Evolutionary conservation across 2,329 filamentous ascomycete genomes (phyloP).

Genomic region (Fusarium mexicanum): DNA sequence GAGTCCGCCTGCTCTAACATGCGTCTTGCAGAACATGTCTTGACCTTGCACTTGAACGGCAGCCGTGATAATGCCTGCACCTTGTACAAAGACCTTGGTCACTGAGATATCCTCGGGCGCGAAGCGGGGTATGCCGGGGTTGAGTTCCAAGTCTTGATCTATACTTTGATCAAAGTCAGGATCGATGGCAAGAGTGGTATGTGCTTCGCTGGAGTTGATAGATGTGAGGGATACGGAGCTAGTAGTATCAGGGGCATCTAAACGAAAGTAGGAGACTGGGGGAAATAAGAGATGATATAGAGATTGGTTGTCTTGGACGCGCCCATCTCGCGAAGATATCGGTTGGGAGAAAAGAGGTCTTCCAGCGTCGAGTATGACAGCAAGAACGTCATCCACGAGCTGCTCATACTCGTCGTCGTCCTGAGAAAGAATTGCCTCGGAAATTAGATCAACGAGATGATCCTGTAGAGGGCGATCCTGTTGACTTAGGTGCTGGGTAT

Average conservation of each 20-base stretch:
- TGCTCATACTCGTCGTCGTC: neutral
- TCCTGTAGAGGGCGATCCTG: neutral
- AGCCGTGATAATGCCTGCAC: neutral
- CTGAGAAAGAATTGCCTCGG: no score
- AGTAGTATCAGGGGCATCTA: neutral
- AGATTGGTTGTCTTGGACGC: rapidly evolving
- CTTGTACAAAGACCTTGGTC: rapidly evolving
- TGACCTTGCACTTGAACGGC: rapidly evolving
- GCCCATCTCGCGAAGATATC: rapidly evolving
- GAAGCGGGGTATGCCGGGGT: neutral
- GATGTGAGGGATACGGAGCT: neutral
- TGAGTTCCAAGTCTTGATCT: neutral
- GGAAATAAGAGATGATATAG: neutral
- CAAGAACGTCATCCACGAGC: neutral
- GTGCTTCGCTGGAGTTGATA: neutral
- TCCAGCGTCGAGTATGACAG: neutral
- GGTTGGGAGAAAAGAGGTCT: neutral
- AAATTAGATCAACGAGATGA: neutral
- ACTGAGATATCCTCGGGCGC: neutral
- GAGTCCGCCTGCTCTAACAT: no score
- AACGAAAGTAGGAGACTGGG: neutral
- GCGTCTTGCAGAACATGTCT: neutral
- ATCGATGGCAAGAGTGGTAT: neutral
- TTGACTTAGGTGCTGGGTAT: no score
- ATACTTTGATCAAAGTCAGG: neutral